Percentiles rank a stretch among this genome's conserved stretches.
Evolutionary conservation across 805 yeast genomes (phyloP).

Genomic region (Ogataea degrootiae): DNA sequence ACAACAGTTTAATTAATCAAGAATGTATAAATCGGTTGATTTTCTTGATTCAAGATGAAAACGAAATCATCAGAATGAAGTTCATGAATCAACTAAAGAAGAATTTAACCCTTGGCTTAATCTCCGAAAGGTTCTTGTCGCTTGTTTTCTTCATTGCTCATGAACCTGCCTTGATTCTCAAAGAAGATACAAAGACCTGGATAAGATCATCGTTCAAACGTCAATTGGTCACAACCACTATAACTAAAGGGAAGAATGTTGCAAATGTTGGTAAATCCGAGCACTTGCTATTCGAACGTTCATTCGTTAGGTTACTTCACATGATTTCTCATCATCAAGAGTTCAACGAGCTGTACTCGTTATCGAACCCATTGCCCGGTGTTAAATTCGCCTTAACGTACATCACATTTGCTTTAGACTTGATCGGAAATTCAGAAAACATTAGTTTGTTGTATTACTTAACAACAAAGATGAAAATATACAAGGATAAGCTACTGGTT

Average conservation of each 20-base stretch:
- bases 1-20: slow-evolving; percentile 49
- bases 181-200: slow-evolving; percentile 61
- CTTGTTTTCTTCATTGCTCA: slow-evolving; percentile 69
- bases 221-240: neutral
- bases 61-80: slow-evolving; percentile 46
- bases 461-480: slow-evolving; percentile 75
- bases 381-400: slow-evolving; percentile 54
- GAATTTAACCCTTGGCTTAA: slow-evolving; percentile 42
- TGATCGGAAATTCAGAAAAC: slow-evolving; percentile 61
- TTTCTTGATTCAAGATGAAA: slow-evolving; percentile 64
- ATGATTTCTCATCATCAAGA: slow-evolving; percentile 73
- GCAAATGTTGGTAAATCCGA: no score
- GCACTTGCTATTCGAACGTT: slow-evolving; percentile 54
- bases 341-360: slow-evolving; percentile 37
- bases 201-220: slow-evolving; percentile 49
- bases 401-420: slow-evolving; percentile 52
- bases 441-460: slow-evolving; percentile 69
- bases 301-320: slow-evolving; percentile 63
- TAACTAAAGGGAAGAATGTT: slow-evolving; percentile 25
- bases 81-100: slow-evolving; percentile 50
- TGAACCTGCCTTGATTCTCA: slow-evolving; percentile 58
- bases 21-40: slow-evolving; percentile 48
- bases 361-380: slow-evolving; percentile 33
- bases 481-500: slow-evolving; percentile 44
- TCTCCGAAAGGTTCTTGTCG: slow-evolving; percentile 65